Base-by-base conservation (phyloP, 495 filamentous ascomycete species). In the Xylaria bambusicola region DNA sequence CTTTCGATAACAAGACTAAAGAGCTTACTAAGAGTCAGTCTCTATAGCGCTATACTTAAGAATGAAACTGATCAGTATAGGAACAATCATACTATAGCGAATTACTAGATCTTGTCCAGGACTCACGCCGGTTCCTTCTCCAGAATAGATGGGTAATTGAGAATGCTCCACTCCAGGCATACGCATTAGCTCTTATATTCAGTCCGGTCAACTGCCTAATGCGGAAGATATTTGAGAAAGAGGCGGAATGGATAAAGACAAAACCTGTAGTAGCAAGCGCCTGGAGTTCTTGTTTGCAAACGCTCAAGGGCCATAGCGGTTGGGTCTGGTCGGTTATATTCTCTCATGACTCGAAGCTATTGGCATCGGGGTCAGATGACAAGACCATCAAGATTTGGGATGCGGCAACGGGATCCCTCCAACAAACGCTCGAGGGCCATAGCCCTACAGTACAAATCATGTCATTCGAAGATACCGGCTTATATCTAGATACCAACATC, bases 161-260 rank as follows among this genome's bases (percentile, higher is more conserved):
- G 27, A 57, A 45, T 13, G 53, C 47, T 20, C 66, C 62, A 23
- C 56, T 68, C 3, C 62, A 68, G 36, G 45, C 45, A 8, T 68
- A 68, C 40, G 42, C 27, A 18, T 65, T 62, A 9, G 66, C 62
- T 8, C 56, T 68, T 4, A 35, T 65, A 13, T 65, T 65, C 36
- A 65, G 62, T 49, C 66, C 59, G 3, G 15, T 5, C 1, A 33
- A 29, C 1, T 35, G 55, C 20, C 6, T 50, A 10, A 54, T 59
- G 9, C 21, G 63, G 20, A 36, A 52, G 3, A 17, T 23, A 24
- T 61, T 45, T 24, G 2, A 23, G 2, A 23, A 45, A 24, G 42
- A 23, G 2, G 12, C 42, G 17, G 20, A 20, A 23, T 45, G 42
- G 42, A 45, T 45, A 12, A 24, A 45, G 42, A 21, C 20, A 45